Evolutionary conservation across 371 early-diverging fungal species (phyloP), one percentile per base, ranked within the genome.

Genomic region (Mucor racemosus): DNA sequence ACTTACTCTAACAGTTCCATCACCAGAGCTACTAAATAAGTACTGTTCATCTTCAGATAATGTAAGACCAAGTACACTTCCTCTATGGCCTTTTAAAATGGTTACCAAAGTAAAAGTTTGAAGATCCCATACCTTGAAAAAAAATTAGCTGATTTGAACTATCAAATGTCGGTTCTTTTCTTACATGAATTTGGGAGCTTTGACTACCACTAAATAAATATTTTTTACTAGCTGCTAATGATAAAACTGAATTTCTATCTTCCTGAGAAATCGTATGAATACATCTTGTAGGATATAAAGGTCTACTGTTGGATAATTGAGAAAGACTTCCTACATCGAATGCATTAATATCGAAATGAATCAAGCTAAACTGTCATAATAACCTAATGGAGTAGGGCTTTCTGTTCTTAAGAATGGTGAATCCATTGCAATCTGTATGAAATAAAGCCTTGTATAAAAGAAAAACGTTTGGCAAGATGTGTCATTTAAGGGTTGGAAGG

Each of bases 181-280:
- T 61, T 80, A 85, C 87, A 71, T 85, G 82, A 62, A 91, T 90
- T 44, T 76, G 75, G 34, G 84, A 88, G 39, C 85, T 85, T 67
- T 93, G 91, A 40, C 91, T 86, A 4, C 94, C 93, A 68, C 91
- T 89, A 66, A 92, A 91, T 3, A 93, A 74, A 58, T 88, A 84
- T 6, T 68, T 67, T 40, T 76, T 67, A 21, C 82, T 90, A 10
- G 88, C 83, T n/a, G 89, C 90, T 34, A 92, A 74, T 4, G 94
- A 86, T 9, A 93, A 79, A 1, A 92, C 90, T 0, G 93, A 90
- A 36, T 70, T 78, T 35, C 83, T 77, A 65, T 86, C 85, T 15
- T 86, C 82, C 65, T 88, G 89, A 3, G 86, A 84, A 38, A 91
- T 77, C 0, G 88, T 88, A 42, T 91, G 91, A 10, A 79, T 71